These are phyloP conservation scores for Yamadazyma sp. DNA, from an alignment of 805 yeast species.

Conservation along the genomic window DNA sequence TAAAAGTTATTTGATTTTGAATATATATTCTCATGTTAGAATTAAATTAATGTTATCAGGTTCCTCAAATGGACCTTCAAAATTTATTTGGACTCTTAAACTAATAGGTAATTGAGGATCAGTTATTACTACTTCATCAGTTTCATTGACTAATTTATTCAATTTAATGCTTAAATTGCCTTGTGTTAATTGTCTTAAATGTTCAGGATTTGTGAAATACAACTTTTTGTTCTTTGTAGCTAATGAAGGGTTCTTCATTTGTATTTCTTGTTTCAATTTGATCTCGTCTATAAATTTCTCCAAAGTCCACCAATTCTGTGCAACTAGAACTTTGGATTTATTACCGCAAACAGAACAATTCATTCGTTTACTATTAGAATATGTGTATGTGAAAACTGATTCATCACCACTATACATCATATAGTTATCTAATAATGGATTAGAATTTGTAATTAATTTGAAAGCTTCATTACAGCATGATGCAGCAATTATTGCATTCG, in stretches of 20 bases:
- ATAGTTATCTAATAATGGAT: slow-evolving; percentile 68
- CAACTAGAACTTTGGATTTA: slow-evolving; percentile 21
- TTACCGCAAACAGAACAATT: slow-evolving; percentile 80
- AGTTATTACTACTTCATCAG: slow-evolving; percentile 52
- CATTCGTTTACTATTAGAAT: slow-evolving; percentile 54
- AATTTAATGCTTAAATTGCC: slow-evolving; percentile 39
- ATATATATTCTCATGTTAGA: slow-evolving; percentile 5
- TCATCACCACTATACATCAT: slow-evolving; percentile 86
- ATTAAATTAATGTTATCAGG: slow-evolving; percentile 17
- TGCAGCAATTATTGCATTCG: slow-evolving; percentile 90
- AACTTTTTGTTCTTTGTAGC: slow-evolving; percentile 37
- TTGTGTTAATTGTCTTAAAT: slow-evolving; percentile 43
- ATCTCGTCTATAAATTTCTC: slow-evolving; percentile 43
- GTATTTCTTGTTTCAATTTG: slow-evolving; percentile 25
- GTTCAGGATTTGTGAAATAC: slow-evolving; percentile 47
- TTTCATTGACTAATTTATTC: slow-evolving; percentile 32
- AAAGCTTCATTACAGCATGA: slow-evolving; percentile 83
- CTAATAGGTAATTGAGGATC: slow-evolving; percentile 52
- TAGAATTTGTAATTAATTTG: slow-evolving; percentile 69
- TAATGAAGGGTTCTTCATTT: slow-evolving; percentile 44
- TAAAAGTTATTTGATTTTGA: neutral
- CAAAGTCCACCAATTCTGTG: slow-evolving; percentile 33
- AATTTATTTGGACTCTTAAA: slow-evolving; percentile 21
- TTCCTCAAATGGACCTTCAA: slow-evolving; percentile 22
- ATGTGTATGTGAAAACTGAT: slow-evolving; percentile 73